Percentiles rank a stretch among this genome's conserved stretches.
phyloP scores from a whole-genome alignment of 2,329 filamentous ascomycete genomes.

The Pestalotiopsis sp. region DNA sequence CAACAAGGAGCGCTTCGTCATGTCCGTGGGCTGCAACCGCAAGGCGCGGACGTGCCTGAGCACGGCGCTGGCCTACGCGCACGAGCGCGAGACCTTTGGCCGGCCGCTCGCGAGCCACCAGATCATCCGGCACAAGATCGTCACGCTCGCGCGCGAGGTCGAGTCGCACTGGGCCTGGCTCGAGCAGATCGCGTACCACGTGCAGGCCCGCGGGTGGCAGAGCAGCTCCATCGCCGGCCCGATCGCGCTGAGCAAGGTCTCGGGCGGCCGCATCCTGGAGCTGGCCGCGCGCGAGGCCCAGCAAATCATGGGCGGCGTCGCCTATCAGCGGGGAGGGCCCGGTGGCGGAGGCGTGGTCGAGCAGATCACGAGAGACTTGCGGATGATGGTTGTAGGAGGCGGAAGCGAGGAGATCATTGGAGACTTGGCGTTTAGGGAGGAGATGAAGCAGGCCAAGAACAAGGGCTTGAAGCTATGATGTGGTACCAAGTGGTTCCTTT shows the following conservation, averaged over 20 bases:
- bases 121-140: slow-evolving; percentile 59
- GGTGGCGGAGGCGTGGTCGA: slow-evolving; percentile 48
- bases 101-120: slow-evolving; percentile 57
- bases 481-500: not conserved
- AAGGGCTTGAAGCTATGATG: slow-evolving; percentile 18
- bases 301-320: slow-evolving; percentile 51
- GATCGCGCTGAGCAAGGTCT: slow-evolving; percentile 41
- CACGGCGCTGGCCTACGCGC: slow-evolving; percentile 52
- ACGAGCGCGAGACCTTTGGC: slow-evolving; percentile 56
- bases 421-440: slow-evolving; percentile 48
- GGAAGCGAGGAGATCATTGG: slow-evolving; percentile 53
- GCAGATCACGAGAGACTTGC: slow-evolving; percentile 50
- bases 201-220: slow-evolving; percentile 35
- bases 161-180: slow-evolving; percentile 61
- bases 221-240: slow-evolving; percentile 32
- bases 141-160: slow-evolving; percentile 57
- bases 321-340: slow-evolving; percentile 46
- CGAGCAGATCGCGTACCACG: slow-evolving; percentile 59
- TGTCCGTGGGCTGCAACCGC: slow-evolving; percentile 57
- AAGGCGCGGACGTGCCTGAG: slow-evolving; percentile 57
- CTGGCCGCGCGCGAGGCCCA: slow-evolving; percentile 51
- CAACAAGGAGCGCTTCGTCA: slow-evolving; percentile 59
- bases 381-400: slow-evolving; percentile 54
- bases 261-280: slow-evolving; percentile 48
- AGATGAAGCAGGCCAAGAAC: slow-evolving; percentile 28